These are phyloP conservation scores for Yamadazyma siamensis DNA, from an alignment of 1,139 yeast species.

Conservation along the genomic window DNA sequence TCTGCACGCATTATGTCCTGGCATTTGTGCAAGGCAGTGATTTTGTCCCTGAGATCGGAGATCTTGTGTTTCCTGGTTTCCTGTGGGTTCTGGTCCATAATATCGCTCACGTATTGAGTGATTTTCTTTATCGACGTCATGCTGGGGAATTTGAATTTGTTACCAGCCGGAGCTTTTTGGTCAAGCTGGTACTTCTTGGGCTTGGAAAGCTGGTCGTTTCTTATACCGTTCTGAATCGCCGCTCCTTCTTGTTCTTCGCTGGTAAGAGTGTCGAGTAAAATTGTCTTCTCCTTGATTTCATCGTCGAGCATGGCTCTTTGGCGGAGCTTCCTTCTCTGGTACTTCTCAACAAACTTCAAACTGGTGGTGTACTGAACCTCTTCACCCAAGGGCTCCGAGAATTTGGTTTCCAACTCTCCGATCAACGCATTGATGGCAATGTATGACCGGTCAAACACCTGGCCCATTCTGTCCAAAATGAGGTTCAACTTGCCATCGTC, in stretches of 20 bases:
- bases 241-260: slow-evolving; percentile 39
- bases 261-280: slow-evolving; percentile 39
- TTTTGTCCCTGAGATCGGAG: slow-evolving; percentile 48
- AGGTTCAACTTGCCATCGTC: slow-evolving; percentile 33
- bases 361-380: slow-evolving; percentile 73
- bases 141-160: slow-evolving; percentile 15
- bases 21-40: slow-evolving; percentile 54
- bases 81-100: slow-evolving; percentile 71
- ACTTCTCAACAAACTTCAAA: slow-evolving; percentile 64
- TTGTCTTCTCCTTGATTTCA: slow-evolving; percentile 46
- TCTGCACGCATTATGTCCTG: slow-evolving; percentile 57
- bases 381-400: slow-evolving; percentile 83
- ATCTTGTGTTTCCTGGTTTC: slow-evolving; percentile 59
- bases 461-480: slow-evolving; percentile 68
- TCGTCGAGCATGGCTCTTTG: slow-evolving; percentile 62
- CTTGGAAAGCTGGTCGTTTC: slow-evolving; percentile 23
- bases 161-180: slow-evolving; percentile 3
- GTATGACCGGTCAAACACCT: slow-evolving; percentile 71
- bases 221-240: slow-evolving; percentile 32
- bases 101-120: slow-evolving; percentile 62
- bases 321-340: slow-evolving; percentile 62
- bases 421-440: slow-evolving; percentile 65
- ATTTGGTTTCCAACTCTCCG: slow-evolving; percentile 65
- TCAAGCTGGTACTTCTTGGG: slow-evolving; percentile 30
- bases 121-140: slow-evolving; percentile 44